A percentile compares a stretch with the other conserved stretches of the same genome.
phyloP scores from a whole-genome alignment of 495 filamentous ascomycete genomes.

The Bacidia rubella region DNA sequence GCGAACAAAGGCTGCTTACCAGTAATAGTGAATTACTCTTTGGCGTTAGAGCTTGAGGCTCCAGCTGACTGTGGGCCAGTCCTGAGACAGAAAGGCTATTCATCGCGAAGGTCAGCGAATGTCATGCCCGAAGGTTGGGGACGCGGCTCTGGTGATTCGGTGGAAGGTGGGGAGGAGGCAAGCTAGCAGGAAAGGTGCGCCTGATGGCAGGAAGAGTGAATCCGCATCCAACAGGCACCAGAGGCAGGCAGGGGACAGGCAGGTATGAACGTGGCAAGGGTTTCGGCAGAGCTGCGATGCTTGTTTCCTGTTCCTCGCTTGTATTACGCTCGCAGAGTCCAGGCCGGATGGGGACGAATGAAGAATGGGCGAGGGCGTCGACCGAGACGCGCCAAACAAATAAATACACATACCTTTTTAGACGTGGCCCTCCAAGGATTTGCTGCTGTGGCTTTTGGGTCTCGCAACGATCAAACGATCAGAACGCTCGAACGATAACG shows the following conservation, averaged over 20 bases:
- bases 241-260: background rate
- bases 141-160: constrained; percentile 8
- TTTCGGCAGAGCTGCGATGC: background rate
- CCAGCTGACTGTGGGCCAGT: constrained; percentile 1
- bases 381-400: constrained; percentile 8
- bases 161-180: background rate
- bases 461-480: constrained; percentile 3
- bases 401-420: constrained; percentile 10
- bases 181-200: constrained; percentile 5
- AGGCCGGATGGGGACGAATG: constrained; percentile 6
- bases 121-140: constrained; percentile 5
- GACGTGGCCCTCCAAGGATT: background rate
- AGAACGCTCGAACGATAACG: constrained; percentile 8
- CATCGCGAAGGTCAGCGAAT: constrained; percentile 13
- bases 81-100: constrained; percentile 4
- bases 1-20: background rate
- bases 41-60: constrained; percentile 2
- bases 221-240: constrained; percentile 2
- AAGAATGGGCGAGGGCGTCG: constrained; percentile 5
- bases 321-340: constrained; percentile 6
- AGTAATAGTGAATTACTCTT: background rate
- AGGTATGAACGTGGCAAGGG: background rate
- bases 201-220: constrained; percentile 9
- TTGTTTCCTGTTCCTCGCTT: background rate
- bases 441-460: background rate